These are phyloP conservation scores for Crithidia sp. DNA, from an alignment of 208 protist genomes.

Conservation along the genomic window DNA sequence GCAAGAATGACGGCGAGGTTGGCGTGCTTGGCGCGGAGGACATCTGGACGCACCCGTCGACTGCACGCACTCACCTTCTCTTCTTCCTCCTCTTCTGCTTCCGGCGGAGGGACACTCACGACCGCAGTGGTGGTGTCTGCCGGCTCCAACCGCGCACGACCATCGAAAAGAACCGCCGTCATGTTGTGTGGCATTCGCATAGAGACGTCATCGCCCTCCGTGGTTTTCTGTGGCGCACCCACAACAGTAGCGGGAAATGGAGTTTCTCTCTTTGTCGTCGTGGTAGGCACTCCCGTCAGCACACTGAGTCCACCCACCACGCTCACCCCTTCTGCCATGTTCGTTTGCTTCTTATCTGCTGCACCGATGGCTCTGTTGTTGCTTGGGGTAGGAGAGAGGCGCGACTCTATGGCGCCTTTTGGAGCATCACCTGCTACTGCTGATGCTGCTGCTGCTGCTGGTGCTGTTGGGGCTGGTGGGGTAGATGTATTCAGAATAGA, in stretches of 20 bases:
- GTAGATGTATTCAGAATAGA: slow-evolving; percentile 18
- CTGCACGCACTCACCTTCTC: not conserved
- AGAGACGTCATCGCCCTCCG: not conserved
- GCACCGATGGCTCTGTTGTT: not conserved
- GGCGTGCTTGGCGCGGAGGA: slow-evolving; percentile 26
- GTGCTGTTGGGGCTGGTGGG: too few relatives aligned
- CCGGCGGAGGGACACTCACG: not conserved
- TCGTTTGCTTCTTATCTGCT: not conserved
- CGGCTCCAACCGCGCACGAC: not conserved
- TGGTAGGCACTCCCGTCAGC: not conserved
- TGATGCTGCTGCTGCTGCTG: too few relatives aligned
- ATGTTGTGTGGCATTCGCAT: slow-evolving; percentile 18
- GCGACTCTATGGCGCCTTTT: not conserved
- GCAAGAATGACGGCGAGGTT: slow-evolving; percentile 22
- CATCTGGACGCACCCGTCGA: not conserved
- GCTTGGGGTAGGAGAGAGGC: not conserved
- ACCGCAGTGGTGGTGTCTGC: not conserved
- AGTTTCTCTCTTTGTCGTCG: not conserved
- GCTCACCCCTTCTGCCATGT: not conserved
- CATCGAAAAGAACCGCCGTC: slow-evolving; percentile 3
- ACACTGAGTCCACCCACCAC: slow-evolving; percentile 14
- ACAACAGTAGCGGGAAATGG: not conserved
- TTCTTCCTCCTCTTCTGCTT: not conserved
- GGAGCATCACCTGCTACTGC: too few relatives aligned
- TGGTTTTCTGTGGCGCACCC: not conserved